Percentiles rank a stretch among this genome's conserved stretches.
Conservation (phyloP, 192 early-diverging fungal genomes). For the Backusella sp. region DNA sequence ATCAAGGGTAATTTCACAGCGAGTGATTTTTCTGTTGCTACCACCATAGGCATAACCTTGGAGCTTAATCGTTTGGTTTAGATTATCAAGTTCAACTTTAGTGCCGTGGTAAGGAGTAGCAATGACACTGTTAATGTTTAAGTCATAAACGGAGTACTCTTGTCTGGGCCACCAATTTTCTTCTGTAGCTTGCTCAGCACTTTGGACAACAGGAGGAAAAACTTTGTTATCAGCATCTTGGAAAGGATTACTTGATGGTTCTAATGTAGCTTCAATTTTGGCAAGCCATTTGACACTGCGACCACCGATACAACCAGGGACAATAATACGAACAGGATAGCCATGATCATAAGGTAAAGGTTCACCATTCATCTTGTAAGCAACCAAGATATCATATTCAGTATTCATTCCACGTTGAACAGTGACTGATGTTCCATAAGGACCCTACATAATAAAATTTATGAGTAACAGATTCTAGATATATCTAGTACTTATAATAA, state of each 20-base stretch:
- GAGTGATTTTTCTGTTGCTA: slow-evolving; percentile 68
- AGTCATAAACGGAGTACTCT: slow-evolving; percentile 70
- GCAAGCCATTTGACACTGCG: slow-evolving; percentile 84
- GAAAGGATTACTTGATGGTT: slow-evolving; percentile 65
- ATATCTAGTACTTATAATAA: background rate
- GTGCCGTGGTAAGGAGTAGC: background rate
- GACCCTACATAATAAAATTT: slow-evolving; percentile 30
- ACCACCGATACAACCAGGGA: slow-evolving; percentile 89
- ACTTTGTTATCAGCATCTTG: slow-evolving; percentile 86
- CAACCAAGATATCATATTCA: slow-evolving; percentile 70
- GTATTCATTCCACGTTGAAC: slow-evolving; percentile 66
- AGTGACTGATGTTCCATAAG: slow-evolving; percentile 75
- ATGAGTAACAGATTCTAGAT: background rate
- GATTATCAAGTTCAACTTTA: background rate
- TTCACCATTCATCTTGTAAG: slow-evolving; percentile 79
- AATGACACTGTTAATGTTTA: slow-evolving; percentile 81
- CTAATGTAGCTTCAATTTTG: slow-evolving; percentile 55
- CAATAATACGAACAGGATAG: slow-evolving; percentile 80
- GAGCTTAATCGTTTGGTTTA: slow-evolving; percentile 34
- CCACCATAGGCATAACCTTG: slow-evolving; percentile 83
- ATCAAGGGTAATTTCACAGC: slow-evolving; percentile 82
- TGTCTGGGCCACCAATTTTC: slow-evolving; percentile 62
- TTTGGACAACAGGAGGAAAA: slow-evolving; percentile 67
- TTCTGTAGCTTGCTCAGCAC: slow-evolving; percentile 46
- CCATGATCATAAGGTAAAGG: slow-evolving; percentile 81